Evolutionary conservation across 352 stramenopile genomes (phyloP).

Genomic region (Phytophthora colocasiae): DNA sequence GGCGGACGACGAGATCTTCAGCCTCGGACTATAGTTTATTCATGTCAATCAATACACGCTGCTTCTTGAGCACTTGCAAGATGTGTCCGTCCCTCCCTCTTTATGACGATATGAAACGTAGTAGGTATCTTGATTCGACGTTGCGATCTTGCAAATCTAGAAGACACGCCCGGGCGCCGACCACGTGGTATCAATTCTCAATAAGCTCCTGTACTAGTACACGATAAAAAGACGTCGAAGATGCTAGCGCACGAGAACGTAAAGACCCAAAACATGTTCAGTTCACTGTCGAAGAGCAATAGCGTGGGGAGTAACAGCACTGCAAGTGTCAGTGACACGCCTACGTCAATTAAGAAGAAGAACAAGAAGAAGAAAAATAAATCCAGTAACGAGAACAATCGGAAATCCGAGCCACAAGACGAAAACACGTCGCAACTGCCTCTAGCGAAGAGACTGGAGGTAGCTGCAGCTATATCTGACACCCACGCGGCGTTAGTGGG

Average conservation of each 20-base stretch:
- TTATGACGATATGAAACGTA: background rate
- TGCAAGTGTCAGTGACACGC: constrained; percentile 21
- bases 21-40: constrained; percentile 68
- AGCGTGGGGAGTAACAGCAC: constrained; percentile 30
- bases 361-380: constrained; percentile 49
- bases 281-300: constrained; percentile 34
- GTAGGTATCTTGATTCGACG: background rate
- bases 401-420: background rate
- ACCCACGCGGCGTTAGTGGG: constrained; percentile 77
- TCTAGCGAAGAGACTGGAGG: constrained; percentile 63
- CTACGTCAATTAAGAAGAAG: constrained; percentile 33
- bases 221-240: background rate
- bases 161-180: background rate
- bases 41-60: constrained; percentile 24
- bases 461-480: constrained; percentile 71
- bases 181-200: background rate
- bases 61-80: background rate
- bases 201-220: background rate
- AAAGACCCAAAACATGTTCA: constrained; percentile 53
- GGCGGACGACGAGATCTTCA: constrained; percentile 83
- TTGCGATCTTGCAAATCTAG: constrained; percentile 32
- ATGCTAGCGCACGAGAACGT: constrained; percentile 43
- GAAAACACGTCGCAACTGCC: constrained; percentile 55
- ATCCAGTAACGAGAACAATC: constrained; percentile 10
- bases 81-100: background rate